A percentile compares a stretch with the other conserved stretches of the same genome.
Evolutionary conservation across 768 basidiomycete species (phyloP).

Genomic region (Kwoniella mangroviensis): DNA sequence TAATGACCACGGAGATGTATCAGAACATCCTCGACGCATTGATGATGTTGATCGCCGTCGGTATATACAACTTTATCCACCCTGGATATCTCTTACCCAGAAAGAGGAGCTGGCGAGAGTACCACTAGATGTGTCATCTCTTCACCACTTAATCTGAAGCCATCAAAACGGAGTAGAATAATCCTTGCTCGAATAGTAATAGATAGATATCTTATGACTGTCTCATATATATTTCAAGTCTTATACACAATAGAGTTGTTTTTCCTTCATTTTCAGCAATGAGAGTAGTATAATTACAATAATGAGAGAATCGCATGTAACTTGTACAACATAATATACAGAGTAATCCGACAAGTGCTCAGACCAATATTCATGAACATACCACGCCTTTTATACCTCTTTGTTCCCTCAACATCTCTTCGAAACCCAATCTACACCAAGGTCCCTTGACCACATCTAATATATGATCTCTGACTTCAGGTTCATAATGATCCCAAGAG

Average conservation of each 20-base stretch:
- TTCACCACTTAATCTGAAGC: not conserved
- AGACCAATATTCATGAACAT: not conserved
- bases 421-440: not conserved
- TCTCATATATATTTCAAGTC: too few relatives aligned
- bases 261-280: too few relatives aligned
- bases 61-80: conserved; percentile 47
- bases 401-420: not conserved
- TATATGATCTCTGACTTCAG: not conserved
- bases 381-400: not conserved
- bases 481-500: not conserved
- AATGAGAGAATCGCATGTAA: too few relatives aligned
- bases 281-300: too few relatives aligned
- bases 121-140: conserved; percentile 28
- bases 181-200: too few relatives aligned
- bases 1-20: conserved; percentile 33
- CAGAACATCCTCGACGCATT: conserved; percentile 40
- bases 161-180: too few relatives aligned
- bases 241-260: too few relatives aligned
- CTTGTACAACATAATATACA: too few relatives aligned
- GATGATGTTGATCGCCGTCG: conserved; percentile 50
- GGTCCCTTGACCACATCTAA: not conserved
- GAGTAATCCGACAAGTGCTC: too few relatives aligned
- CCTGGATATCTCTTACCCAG: conserved; percentile 39
- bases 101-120: conserved; percentile 33
- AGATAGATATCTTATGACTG: too few relatives aligned